These are phyloP conservation scores for Diaporthe longicolla DNA, from an alignment of 2,329 filamentous ascomycete species.

Conservation along the genomic window DNA sequence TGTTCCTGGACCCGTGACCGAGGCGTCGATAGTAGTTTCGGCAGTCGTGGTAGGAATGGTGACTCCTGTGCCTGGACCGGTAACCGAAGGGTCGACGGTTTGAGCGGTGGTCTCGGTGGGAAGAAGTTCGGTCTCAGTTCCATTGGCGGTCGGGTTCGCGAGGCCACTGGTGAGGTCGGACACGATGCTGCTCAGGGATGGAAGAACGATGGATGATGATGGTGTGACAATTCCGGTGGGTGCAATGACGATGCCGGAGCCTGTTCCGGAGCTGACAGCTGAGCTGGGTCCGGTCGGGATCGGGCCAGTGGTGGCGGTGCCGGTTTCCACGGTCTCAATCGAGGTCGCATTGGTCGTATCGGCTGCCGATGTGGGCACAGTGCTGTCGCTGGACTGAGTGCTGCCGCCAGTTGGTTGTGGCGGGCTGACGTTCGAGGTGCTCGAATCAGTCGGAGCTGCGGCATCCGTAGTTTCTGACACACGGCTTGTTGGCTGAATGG, in stretches of 20 bases:
- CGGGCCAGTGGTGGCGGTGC: slow-evolving; percentile 5
- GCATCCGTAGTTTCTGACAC: slow-evolving; percentile 4
- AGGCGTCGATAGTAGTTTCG: slow-evolving; percentile 1
- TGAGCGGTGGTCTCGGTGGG: slow-evolving; percentile 35
- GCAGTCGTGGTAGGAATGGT: slow-evolving; percentile 18
- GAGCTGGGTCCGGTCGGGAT: slow-evolving; percentile 11
- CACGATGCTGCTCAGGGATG: slow-evolving; percentile 43
- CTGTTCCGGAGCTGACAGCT: slow-evolving; percentile 16
- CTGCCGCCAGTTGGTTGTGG: not conserved
- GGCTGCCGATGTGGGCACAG: slow-evolving; percentile 20
- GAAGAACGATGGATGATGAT: slow-evolving; percentile 33
- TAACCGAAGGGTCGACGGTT: slow-evolving; percentile 41
- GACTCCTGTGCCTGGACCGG: slow-evolving; percentile 31
- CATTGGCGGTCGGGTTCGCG: slow-evolving; percentile 35
- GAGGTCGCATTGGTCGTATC: slow-evolving; percentile 31
- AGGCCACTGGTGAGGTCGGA: slow-evolving; percentile 43
- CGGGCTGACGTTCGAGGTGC: not conserved
- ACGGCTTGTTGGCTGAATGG: slow-evolving; percentile 8
- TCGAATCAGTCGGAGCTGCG: not conserved
- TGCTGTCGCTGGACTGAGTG: slow-evolving; percentile 28
- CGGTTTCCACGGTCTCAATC: not conserved
- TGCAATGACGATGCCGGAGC: slow-evolving; percentile 50
- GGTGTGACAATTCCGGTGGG: slow-evolving; percentile 52
- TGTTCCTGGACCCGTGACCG: slow-evolving; percentile 34
- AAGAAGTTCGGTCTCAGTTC: slow-evolving; percentile 34